A percentile compares a stretch with the other conserved stretches of the same genome.
Evolutionary conservation across 495 filamentous ascomycete species (phyloP).

Genomic region (Penicillium longicatenatum): DNA sequence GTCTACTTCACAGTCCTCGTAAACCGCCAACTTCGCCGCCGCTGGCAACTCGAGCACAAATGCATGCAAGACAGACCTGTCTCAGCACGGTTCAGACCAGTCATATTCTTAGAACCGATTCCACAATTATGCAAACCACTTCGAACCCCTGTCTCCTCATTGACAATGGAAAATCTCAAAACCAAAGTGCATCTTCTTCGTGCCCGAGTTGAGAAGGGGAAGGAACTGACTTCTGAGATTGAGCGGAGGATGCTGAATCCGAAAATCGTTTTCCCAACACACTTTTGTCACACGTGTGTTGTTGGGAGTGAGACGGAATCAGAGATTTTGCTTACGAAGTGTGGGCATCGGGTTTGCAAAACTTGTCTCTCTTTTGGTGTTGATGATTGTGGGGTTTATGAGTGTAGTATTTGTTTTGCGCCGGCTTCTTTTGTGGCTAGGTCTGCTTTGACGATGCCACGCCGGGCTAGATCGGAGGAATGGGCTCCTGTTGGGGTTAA

Average conservation of each 20-base stretch:
- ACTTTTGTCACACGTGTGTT: constrained; percentile 33
- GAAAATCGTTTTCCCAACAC: constrained; percentile 18
- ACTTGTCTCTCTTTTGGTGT: constrained; percentile 28
- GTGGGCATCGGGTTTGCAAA: constrained; percentile 28
- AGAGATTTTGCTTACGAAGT: constrained; percentile 26
- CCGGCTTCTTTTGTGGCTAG: constrained; percentile 19
- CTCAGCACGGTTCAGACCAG: constrained; percentile 22
- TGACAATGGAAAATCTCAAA: constrained; percentile 6
- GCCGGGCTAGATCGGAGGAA: constrained; percentile 10
- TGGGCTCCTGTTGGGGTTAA: constrained; percentile 2
- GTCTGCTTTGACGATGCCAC: constrained; percentile 5
- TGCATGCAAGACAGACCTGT: constrained; percentile 18
- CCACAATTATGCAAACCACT: constrained; percentile 22
- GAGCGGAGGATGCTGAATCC: constrained; percentile 26
- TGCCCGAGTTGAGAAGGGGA: constrained; percentile 31
- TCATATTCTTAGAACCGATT: constrained; percentile 25
- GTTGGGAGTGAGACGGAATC: constrained; percentile 14
- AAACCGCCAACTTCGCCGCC: constrained; percentile 30
- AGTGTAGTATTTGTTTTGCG: constrained; percentile 30
- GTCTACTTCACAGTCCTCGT: constrained; percentile 28
- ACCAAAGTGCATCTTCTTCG: constrained; percentile 21
- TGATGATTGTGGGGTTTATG: constrained; percentile 19
- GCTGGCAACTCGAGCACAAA: constrained; percentile 29
- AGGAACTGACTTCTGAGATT: constrained; percentile 30
- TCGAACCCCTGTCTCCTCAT: constrained; percentile 1